phyloP scores from a whole-genome alignment of 306 rosid species.

The Nissolia schottii region DNA sequence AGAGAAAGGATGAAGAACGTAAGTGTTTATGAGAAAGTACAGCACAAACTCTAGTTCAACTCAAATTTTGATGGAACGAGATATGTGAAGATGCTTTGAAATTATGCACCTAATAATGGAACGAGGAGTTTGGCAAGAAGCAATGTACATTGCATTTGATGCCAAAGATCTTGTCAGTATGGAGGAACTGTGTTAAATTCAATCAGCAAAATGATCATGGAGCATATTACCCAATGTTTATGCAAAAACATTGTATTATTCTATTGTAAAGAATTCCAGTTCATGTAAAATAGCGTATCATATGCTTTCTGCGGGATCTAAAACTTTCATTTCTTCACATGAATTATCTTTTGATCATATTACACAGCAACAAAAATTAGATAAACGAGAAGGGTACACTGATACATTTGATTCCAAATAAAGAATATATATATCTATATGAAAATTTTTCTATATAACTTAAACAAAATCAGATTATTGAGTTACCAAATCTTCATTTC shows the following conservation, averaged over 20 bases:
- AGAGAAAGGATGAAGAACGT: background rate
- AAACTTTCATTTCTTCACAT: conserved; percentile 20
- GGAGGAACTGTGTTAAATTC: no score
- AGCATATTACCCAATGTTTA: no score
- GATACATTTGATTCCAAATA: conserved; percentile 44
- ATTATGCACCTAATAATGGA: background rate
- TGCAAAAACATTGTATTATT: background rate
- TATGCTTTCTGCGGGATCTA: background rate
- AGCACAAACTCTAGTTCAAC: no score
- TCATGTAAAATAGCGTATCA: conserved; percentile 1
- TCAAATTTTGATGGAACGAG: background rate
- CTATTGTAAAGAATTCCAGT: background rate
- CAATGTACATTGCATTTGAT: no score
- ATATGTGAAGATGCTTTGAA: background rate
- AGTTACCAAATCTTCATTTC: conserved; percentile 41
- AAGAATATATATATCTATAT: conserved; percentile 63
- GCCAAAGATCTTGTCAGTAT: no score
- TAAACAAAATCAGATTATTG: conserved; percentile 63
- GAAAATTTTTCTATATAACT: conserved; percentile 45
- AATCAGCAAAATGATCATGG: no score
- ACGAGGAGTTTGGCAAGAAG: no score
- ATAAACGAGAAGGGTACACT: conserved; percentile 11
- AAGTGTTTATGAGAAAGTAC: background rate
- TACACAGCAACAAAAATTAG: conserved; percentile 19
- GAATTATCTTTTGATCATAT: conserved; percentile 21